Evolutionary conservation across 768 basidiomycete species (phyloP), one percentile per base, ranked within the genome.

Genomic region (Strobilomyces dryophilus): DNA sequence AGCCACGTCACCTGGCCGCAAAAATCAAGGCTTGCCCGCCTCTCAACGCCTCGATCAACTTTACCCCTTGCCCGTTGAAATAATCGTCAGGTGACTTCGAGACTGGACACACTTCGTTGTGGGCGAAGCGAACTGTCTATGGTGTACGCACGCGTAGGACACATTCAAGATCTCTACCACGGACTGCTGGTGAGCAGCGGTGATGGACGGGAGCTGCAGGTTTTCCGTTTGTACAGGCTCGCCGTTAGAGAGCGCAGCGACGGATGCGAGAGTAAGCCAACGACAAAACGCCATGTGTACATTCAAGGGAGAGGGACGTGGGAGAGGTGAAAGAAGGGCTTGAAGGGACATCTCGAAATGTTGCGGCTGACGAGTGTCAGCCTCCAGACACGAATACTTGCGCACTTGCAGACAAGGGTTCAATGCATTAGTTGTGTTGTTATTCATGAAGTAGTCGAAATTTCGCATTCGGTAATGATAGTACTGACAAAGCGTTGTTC

Each of bases 31-130:
- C 29, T 29, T 9, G 29, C 29, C 29, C 29, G 42, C 32, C 24
- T 40, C 27, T 40, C 34, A 35, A 15, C 35, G 42, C 41, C 32
- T 49, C 49, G 41, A 49, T 49, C 26, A 43, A 27, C 20, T 43
- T 32, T 11, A 43, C 52, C 4, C 41, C 85, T 84, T 71, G 76
- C 35, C 68, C 71, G 54, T 74, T 60, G 31, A 65, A 64, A 34
- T 51, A 62, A 49, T 78, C 75, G 5, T 37, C 59, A 66, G 63
- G 73, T 49, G 73, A 65, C 65, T 76, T 58, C 11, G 70, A 73
- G 17, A 80, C 61, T 0, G 84, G 84, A 5, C 70, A 66, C n/a
- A 86, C 66, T 47, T 85, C 78, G 49, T 87, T 85, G 55, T 85
- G 80, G 0, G 78, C 63, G 74, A 83, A 0, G 85, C 84, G 54